A percentile compares a stretch with the other conserved stretches of the same genome.
phyloP scores from a whole-genome alignment of 2,329 filamentous ascomycete species.

The Aspergillus persii region DNA sequence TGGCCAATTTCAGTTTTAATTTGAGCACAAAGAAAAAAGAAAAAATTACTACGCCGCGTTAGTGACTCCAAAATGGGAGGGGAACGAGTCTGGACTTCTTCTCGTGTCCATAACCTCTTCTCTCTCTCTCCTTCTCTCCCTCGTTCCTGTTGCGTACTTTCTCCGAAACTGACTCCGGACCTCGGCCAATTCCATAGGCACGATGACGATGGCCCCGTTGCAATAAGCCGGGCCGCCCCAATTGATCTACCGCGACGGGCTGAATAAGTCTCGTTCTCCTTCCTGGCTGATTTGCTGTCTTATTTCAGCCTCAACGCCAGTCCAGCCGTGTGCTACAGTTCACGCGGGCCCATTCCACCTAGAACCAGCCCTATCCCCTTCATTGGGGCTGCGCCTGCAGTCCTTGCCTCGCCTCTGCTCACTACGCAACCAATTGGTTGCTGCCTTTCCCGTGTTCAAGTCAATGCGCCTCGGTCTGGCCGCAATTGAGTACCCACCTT shows the following conservation, averaged over 20 bases:
- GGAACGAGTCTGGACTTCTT: conserved; percentile 4
- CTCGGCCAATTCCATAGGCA: not conserved
- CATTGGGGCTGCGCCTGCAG: not conserved
- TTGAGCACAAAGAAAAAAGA: conserved; percentile 14
- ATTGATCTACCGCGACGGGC: not conserved
- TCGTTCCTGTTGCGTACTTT: not conserved
- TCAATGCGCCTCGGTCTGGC: not conserved
- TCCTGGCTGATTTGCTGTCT: not conserved
- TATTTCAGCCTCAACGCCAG: not conserved
- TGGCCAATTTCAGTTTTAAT: conserved; percentile 18
- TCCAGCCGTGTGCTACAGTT: not conserved
- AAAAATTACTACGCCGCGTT: not conserved
- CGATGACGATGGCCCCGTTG: not conserved
- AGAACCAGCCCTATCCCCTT: not conserved
- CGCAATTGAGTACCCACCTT: not conserved
- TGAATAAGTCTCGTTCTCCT: not conserved
- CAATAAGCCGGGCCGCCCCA: not conserved
- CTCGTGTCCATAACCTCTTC: not conserved
- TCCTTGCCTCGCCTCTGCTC: not conserved
- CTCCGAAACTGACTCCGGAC: not conserved
- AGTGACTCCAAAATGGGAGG: conserved; percentile 1
- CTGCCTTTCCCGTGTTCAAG: not conserved
- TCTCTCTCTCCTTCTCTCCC: not conserved
- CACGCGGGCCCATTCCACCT: not conserved
- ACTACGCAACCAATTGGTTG: not conserved